These are phyloP conservation scores for Phellinidium pouzarii DNA, from an alignment of 1,284 basidiomycete species.

Conservation along the genomic window DNA sequence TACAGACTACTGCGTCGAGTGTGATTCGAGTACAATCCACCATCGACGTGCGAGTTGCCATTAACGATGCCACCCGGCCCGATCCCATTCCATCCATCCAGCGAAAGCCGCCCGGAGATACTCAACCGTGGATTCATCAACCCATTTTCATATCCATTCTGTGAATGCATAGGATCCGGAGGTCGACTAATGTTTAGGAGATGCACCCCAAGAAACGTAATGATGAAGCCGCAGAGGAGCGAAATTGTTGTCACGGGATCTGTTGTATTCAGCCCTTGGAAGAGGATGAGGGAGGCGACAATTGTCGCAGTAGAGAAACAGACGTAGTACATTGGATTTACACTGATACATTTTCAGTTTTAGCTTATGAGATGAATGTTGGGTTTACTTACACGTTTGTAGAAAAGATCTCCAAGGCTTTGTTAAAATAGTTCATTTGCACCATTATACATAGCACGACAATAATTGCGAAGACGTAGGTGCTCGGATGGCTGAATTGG, in stretches of 20 bases:
- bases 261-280: conserved; percentile 94
- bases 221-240: conserved; percentile 79
- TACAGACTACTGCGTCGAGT: conserved; percentile 48
- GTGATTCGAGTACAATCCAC: conserved; percentile 32
- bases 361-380: background rate
- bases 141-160: conserved; percentile 59
- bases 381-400: conserved; percentile 82
- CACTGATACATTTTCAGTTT: conserved; percentile 39
- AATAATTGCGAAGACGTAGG: conserved; percentile 88
- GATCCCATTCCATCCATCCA: conserved; percentile 62
- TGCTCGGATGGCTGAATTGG: conserved; percentile 91
- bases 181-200: conserved; percentile 80
- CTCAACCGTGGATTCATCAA: conserved; percentile 72
- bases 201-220: conserved; percentile 91
- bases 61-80: conserved; percentile 27
- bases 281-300: conserved; percentile 90
- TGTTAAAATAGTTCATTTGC: conserved; percentile 99
- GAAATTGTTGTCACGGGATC: conserved; percentile 78
- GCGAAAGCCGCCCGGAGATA: conserved; percentile 59
- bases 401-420: conserved; percentile 94
- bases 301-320: conserved; percentile 97
- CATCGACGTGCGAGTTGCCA: conserved; percentile 30
- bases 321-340: conserved; percentile 99
- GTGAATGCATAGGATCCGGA: conserved; percentile 42
- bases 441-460: conserved; percentile 85